A percentile compares a stretch with the other conserved stretches of the same genome.
Evolutionary conservation across 495 filamentous ascomycete genomes (phyloP).

Genomic region (Xylaria scruposa): DNA sequence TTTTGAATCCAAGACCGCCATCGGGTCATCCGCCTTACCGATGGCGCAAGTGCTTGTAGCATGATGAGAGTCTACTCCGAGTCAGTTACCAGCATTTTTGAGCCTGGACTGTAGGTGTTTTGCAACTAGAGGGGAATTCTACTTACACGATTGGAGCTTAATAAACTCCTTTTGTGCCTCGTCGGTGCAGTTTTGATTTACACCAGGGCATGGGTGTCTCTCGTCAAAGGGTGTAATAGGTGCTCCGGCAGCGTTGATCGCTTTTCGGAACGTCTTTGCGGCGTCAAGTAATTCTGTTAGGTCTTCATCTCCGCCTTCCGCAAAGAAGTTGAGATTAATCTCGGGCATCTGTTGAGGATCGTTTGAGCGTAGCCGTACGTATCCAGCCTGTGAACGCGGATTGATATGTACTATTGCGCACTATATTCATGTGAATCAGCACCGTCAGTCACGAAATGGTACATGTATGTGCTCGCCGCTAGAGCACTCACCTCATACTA

Average conservation of each 20-base stretch:
- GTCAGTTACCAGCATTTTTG: not conserved
- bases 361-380: slow-evolving; percentile 53
- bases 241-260: slow-evolving; percentile 41
- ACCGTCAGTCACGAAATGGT: not conserved
- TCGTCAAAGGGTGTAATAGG: slow-evolving; percentile 48
- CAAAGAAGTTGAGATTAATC: slow-evolving; percentile 65
- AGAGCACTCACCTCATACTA: slow-evolving; percentile 35
- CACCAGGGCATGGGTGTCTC: slow-evolving; percentile 50
- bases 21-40: slow-evolving; percentile 52
- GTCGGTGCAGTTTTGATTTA: slow-evolving; percentile 47
- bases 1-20: slow-evolving; percentile 59
- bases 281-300: slow-evolving; percentile 59
- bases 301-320: slow-evolving; percentile 46
- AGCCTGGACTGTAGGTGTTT: not conserved
- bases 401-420: slow-evolving; percentile 57
- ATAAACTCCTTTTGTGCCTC: slow-evolving; percentile 50
- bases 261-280: slow-evolving; percentile 55
- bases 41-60: slow-evolving; percentile 57
- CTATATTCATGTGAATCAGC: not conserved
- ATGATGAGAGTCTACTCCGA: slow-evolving; percentile 51
- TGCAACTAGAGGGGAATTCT: not conserved
- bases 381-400: slow-evolving; percentile 58
- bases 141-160: slow-evolving; percentile 51
- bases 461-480: not conserved
- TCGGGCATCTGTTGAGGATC: slow-evolving; percentile 62